A percentile compares a stretch with the other conserved stretches of the same genome.
Conservation (phyloP, 352 stramenopile species). For the Pythium insidiosum region DNA sequence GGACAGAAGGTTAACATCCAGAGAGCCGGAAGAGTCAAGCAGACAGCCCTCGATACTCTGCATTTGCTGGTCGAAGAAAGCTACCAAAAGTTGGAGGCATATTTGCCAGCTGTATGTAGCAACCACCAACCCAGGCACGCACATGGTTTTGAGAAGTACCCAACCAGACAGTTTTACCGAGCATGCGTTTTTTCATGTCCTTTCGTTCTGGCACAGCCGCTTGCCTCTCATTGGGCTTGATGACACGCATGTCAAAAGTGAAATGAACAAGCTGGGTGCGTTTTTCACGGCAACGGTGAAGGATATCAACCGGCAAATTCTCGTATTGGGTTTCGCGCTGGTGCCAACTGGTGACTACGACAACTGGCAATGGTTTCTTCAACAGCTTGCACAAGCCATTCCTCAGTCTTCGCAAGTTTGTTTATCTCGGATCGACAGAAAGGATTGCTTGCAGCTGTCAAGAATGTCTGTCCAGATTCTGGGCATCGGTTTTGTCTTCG, state of each 20-base stretch:
- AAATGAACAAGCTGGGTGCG: constrained; percentile 17
- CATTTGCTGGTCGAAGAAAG: not conserved
- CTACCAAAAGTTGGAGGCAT: not conserved
- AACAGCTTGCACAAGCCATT: not conserved
- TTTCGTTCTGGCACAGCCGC: not conserved
- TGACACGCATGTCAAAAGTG: constrained; percentile 14
- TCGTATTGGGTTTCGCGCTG: constrained; percentile 6
- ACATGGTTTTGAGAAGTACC: constrained; percentile 5
- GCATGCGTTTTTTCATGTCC: constrained; percentile 3
- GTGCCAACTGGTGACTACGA: constrained; percentile 15
- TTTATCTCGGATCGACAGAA: constrained; percentile 4
- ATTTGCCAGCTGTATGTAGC: not conserved
- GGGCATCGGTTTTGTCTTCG: constrained; percentile 4
- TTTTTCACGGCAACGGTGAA: constrained; percentile 14
- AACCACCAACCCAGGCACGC: not conserved
- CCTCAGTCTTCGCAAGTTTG: not conserved
- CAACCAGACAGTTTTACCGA: constrained; percentile 3
- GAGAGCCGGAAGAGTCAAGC: not conserved
- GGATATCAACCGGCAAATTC: constrained; percentile 16
- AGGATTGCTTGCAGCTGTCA: constrained; percentile 1
- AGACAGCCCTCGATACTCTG: not conserved
- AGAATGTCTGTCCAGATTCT: not conserved
- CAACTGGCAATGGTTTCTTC: constrained; percentile 15
- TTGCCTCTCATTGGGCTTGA: constrained; percentile 8
- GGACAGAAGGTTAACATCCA: not conserved